Conservation (phyloP, 2,329 filamentous ascomycete species). For the Fusarium poae region DNA sequence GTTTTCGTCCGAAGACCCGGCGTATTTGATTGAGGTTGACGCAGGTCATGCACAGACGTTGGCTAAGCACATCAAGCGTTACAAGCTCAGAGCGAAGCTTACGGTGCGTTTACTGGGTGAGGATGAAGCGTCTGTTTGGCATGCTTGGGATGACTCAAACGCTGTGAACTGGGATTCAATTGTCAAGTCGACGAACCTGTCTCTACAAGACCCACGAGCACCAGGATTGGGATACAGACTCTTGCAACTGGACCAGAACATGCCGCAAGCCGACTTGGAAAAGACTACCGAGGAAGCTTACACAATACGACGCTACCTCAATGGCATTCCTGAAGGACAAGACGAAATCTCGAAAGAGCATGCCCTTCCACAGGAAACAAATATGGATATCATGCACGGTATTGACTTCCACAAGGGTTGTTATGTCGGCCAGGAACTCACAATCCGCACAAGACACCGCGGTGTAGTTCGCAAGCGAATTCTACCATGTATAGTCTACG, state of each 20-base stretch:
- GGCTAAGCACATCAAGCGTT: conserved; percentile 81
- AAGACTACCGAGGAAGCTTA: conserved; percentile 72
- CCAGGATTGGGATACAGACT: conserved; percentile 69
- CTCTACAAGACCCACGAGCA: conserved; percentile 65
- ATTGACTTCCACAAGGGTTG: conserved; percentile 97
- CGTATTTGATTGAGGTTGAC: conserved; percentile 85
- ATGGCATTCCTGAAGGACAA: conserved; percentile 88
- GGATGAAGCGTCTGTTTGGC: conserved; percentile 77
- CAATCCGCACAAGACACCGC: conserved; percentile 93
- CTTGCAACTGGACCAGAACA: conserved; percentile 50
- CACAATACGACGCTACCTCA: conserved; percentile 79
- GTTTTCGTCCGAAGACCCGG: conserved; percentile 47
- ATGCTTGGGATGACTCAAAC: conserved; percentile 74
- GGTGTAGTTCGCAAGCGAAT: conserved; percentile 94
- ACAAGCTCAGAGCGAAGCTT: conserved; percentile 87
- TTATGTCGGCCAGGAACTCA: conserved; percentile 96
- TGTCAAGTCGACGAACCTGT: conserved; percentile 48
- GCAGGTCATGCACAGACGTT: conserved; percentile 72
- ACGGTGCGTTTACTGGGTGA: conserved; percentile 73
- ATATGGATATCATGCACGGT: conserved; percentile 86
- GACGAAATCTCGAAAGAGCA: conserved; percentile 77
- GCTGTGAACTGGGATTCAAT: conserved; percentile 41
- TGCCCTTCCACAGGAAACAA: conserved; percentile 87
- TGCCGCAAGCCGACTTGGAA: conserved; percentile 58
- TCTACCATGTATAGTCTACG: conserved; percentile 82